A percentile compares a stretch with the other conserved stretches of the same genome.
phyloP scores from a whole-genome alignment of 352 stramenopile genomes.

The Pythium vanterpoolii region DNA sequence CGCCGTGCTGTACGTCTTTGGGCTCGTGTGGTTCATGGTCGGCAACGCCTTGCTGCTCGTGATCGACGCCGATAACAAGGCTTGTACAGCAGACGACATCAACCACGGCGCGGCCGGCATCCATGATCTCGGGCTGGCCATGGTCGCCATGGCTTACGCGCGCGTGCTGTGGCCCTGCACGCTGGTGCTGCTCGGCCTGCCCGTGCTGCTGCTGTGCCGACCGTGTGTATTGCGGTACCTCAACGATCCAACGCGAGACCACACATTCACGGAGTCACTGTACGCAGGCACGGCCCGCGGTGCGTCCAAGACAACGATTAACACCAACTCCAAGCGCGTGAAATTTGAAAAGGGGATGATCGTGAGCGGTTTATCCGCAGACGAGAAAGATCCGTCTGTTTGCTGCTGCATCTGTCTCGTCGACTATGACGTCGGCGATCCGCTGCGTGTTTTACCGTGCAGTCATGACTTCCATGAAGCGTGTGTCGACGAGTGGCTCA shows the following conservation, averaged over 20 bases:
- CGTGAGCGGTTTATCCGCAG: neutral
- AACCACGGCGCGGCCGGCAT: conserved; percentile 4
- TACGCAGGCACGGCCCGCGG: conserved; percentile 10
- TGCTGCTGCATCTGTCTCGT: conserved; percentile 24
- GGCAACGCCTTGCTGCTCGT: conserved; percentile 23
- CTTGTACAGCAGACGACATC: neutral
- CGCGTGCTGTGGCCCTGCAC: conserved; percentile 26
- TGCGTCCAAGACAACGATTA: conserved; percentile 16
- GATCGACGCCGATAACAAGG: conserved; percentile 20
- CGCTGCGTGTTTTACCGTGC: conserved; percentile 19
- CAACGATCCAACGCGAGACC: conserved; percentile 10
- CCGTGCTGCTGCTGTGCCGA: conserved; percentile 16
- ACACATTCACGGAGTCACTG: conserved; percentile 1
- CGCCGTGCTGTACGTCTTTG: conserved; percentile 22
- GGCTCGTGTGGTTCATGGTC: conserved; percentile 23
- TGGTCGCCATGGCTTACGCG: conserved; percentile 23
- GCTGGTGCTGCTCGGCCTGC: conserved; percentile 18
- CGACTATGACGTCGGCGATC: conserved; percentile 22
- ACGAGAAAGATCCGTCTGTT: conserved; percentile 8
- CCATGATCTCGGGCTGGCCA: conserved; percentile 12
- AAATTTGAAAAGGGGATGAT: conserved; percentile 13
- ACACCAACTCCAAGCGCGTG: conserved; percentile 10
- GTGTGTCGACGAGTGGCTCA: conserved; percentile 26
- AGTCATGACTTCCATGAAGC: conserved; percentile 21
- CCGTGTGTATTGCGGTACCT: conserved; percentile 21